phyloP scores from a whole-genome alignment of 2,329 filamentous ascomycete genomes.

The Graphium sp. region DNA sequence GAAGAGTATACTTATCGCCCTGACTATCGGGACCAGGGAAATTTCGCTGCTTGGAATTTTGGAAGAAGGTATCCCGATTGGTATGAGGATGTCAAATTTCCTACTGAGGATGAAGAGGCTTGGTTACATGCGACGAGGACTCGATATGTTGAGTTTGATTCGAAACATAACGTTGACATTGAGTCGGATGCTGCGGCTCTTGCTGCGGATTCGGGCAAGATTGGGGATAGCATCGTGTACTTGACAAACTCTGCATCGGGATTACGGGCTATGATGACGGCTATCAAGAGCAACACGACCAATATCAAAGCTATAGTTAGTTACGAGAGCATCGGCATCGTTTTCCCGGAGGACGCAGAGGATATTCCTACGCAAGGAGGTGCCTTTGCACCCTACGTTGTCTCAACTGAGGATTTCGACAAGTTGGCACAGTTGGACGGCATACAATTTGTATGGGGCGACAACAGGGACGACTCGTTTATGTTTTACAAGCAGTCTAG shows the following conservation, averaged over 20 bases:
- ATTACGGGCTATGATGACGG: conserved; percentile 15
- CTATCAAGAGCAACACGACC: conserved; percentile 14
- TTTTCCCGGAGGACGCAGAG: conserved; percentile 10
- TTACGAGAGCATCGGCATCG: conserved; percentile 12
- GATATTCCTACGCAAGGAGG: too few species aligned
- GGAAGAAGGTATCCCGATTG: conserved; percentile 13
- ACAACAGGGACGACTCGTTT: conserved; percentile 7
- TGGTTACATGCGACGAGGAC: conserved; percentile 16
- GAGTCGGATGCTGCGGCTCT: conserved; percentile 13
- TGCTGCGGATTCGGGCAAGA: conserved; percentile 11
- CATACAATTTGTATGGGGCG: conserved; percentile 13
- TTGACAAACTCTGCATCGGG: conserved; percentile 16
- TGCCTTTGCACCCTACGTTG: conserved; percentile 10
- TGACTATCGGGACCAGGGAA: conserved; percentile 15
- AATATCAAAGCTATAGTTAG: conserved; percentile 18
- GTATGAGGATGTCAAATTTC: conserved; percentile 17
- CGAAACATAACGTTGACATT: conserved; percentile 13
- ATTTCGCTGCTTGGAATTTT: conserved; percentile 18
- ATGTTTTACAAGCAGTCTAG: conserved; percentile 7
- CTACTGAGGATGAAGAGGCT: conserved; percentile 11
- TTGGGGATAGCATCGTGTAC: conserved; percentile 13
- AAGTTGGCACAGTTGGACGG: conserved; percentile 9
- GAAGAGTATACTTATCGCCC: conserved; percentile 12
- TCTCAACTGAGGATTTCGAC: conserved; percentile 10
- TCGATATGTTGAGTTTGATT: conserved; percentile 18